Conservation (phyloP, 176 grass and related monocot species). For the barley (Hordeum vulgare) region DNA sequence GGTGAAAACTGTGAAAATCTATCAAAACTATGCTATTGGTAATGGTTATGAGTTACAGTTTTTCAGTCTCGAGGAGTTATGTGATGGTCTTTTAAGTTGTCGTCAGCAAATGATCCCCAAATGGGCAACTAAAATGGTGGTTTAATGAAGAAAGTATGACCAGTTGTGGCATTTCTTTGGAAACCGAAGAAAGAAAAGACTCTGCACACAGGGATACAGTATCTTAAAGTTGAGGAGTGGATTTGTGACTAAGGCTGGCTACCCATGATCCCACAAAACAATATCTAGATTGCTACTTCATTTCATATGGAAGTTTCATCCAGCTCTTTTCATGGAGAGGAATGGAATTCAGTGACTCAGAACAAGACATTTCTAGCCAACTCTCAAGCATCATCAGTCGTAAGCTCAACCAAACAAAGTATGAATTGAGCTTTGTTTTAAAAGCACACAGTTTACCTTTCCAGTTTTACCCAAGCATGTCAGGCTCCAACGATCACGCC, state of each 20-base stretch:
- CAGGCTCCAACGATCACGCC: neutral
- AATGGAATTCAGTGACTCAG: neutral
- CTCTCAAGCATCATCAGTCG: neutral
- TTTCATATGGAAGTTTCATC: neutral
- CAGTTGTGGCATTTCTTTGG: neutral
- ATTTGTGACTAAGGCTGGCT: neutral
- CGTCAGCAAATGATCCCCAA: neutral
- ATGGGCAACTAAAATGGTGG: neutral
- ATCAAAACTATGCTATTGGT: neutral
- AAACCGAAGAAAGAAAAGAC: neutral
- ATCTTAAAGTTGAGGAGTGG: neutral
- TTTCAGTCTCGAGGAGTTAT: neutral
- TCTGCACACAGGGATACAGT: neutral
- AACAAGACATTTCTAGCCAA: neutral
- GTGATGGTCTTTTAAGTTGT: neutral
- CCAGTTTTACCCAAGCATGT: neutral
- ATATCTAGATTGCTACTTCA: neutral
- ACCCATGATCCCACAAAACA: neutral
- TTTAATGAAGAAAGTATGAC: neutral
- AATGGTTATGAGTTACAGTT: neutral
- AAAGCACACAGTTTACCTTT: neutral
- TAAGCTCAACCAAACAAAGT: neutral
- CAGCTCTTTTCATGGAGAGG: neutral
- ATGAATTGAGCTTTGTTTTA: neutral
- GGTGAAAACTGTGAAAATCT: neutral